These are phyloP conservation scores for Leccinum pellstonianum DNA, from an alignment of 768 basidiomycete genomes.

Conservation along the genomic window DNA sequence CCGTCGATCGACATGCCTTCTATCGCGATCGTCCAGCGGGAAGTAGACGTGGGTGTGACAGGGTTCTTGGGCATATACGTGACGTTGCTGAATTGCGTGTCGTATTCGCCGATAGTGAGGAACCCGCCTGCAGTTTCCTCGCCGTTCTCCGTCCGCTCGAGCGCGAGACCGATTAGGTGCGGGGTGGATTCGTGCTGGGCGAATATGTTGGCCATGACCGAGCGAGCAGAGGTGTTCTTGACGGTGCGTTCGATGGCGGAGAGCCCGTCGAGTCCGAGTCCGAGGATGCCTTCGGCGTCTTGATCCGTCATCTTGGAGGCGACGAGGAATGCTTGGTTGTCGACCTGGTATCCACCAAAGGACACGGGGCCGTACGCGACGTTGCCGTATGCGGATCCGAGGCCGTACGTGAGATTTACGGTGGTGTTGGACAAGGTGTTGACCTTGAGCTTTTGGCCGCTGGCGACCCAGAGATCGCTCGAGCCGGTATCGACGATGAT, in stretches of 20 bases:
- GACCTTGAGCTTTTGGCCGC: conserved; percentile 24
- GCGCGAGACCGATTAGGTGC: conserved; percentile 42
- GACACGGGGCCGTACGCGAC: conserved; percentile 37
- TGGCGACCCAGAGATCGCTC: conserved; percentile 30
- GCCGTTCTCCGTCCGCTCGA: conserved; percentile 41
- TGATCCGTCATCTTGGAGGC: conserved; percentile 18
- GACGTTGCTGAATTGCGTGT: conserved; percentile 33
- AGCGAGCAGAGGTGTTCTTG: conserved; percentile 16
- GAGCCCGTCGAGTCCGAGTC: conserved; percentile 28
- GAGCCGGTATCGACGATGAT: conserved; percentile 31
- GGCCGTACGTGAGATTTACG: conserved; percentile 36
- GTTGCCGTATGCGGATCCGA: conserved; percentile 38
- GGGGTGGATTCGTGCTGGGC: conserved; percentile 33
- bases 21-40: conserved; percentile 44
- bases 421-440: conserved; percentile 31
- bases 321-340: conserved; percentile 29
- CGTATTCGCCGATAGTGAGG: conserved; percentile 44
- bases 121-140: conserved; percentile 42
- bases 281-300: conserved; percentile 25
- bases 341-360: conserved; percentile 35
- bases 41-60: conserved; percentile 34
- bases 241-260: conserved; percentile 22
- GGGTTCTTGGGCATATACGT: conserved; percentile 31
- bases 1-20: conserved; percentile 39
- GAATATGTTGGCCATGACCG: conserved; percentile 43